Conservation (phyloP, 768 basidiomycete species). For the Russula abietina region DNA sequence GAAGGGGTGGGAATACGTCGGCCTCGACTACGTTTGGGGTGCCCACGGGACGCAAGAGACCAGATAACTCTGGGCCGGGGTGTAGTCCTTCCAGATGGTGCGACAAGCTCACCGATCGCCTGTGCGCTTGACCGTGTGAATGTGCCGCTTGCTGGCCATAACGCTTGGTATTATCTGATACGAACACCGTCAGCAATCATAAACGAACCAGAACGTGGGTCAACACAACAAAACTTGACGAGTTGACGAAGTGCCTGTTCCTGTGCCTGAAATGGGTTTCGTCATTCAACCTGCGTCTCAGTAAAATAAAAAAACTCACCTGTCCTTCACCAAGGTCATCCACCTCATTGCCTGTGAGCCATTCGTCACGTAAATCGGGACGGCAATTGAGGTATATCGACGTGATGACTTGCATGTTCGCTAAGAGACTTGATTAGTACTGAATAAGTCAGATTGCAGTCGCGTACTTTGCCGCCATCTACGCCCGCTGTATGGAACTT, state of each 20-base stretch:
- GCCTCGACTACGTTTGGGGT: conserved; percentile 75
- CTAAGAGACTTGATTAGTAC: conserved; percentile 37
- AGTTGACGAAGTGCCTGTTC: conserved; percentile 91
- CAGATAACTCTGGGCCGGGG: conserved; percentile 66
- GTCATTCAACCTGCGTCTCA: conserved; percentile 11
- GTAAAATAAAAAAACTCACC: conserved; percentile 39
- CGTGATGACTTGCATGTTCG: conserved; percentile 99
- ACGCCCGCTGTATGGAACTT: conserved; percentile 95
- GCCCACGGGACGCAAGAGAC: conserved; percentile 66
- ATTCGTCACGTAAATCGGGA: conserved; percentile 95
- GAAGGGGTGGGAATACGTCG: conserved; percentile 93
- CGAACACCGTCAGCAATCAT: conserved; percentile 20
- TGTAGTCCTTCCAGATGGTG: conserved; percentile 73
- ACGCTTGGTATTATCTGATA: conserved; percentile 80
- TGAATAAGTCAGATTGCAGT: conserved; percentile 7
- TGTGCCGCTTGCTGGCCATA: conserved; percentile 61
- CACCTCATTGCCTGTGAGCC: conserved; percentile 89
- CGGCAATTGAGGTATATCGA: conserved; percentile 96
- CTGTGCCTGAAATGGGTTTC: conserved; percentile 57
- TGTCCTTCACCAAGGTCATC: conserved; percentile 90
- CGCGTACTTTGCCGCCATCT: conserved; percentile 93
- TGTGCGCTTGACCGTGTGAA: conserved; percentile 54
- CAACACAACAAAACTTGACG: conserved; percentile 84
- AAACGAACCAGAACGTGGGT: conserved; percentile 7
- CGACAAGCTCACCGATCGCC: conserved; percentile 78